Base-by-base conservation (phyloP, 2,329 filamentous ascomycete genomes). In the Sordariomycetes sp. region DNA sequence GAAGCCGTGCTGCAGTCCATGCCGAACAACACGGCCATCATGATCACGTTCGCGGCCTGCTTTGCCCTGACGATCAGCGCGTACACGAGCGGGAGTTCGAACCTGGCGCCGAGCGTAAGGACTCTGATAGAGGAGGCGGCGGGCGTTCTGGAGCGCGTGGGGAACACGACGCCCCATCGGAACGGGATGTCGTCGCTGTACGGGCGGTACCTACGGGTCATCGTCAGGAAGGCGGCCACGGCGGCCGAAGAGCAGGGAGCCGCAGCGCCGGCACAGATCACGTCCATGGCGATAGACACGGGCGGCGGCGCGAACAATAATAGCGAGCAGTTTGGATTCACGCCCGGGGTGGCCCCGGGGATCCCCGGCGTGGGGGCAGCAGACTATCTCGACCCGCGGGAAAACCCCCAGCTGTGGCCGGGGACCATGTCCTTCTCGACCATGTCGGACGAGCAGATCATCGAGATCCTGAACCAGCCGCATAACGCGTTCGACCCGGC, bases 21-120 rank as follows among this genome's bases (percentile, higher is more conserved):
- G 86, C 87, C 87, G 0, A 90, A 90, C 69, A 90, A 90, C 63
- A 89, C 87, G 0, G 81, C 86, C 58, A 88, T 89, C 62, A 90
- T 90, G 87, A 88, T 90, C 14, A 87, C 86, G 1, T 89, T 89
- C 62, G 86, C 87, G 0, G 85, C 85, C 4, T 87, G 83, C 64
- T 87, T 87, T 61, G 84, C 85, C 0, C 69, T 88, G n/a, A 80
- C 81, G 11, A 74, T 88, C 4, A 85, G 82, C 62, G 77, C 81
- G 0, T 80, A 82, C 54, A 77, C 81, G 2, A 75, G 78, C 0
- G 81, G 78, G 32, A 78, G 76, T 59, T 83, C 79, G 0, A 79
- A 78, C 56, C 68, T 87, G 0, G 83, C 82, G 0, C 82, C 83
- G 0, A 86, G 83, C 62, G 81, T 87, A 16, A 72, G 83, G 53